These are phyloP conservation scores for Arachnopeziza araneosa DNA, from an alignment of 2,329 filamentous ascomycete species.

Conservation along the genomic window DNA sequence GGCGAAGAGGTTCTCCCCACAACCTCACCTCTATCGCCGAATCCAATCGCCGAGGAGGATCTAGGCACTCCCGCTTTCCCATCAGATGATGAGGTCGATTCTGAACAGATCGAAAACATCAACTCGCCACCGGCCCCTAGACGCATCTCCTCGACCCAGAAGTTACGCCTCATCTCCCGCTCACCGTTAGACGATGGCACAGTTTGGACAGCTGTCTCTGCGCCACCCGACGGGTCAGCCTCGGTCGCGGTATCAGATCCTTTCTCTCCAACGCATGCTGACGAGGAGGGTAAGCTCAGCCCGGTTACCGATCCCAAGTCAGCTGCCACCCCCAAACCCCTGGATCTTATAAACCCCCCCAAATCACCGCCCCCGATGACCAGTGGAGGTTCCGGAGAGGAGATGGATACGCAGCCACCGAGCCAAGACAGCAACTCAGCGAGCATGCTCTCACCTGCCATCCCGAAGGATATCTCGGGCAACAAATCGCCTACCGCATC, in stretches of 20 bases:
- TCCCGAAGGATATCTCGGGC: neutral
- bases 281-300: conserved; percentile 10
- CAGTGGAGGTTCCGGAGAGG: conserved; percentile 15
- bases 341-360: neutral
- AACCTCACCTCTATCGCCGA: conserved; percentile 39
- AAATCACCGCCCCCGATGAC: neutral
- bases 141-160: conserved; percentile 52
- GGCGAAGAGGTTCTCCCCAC: conserved; percentile 57
- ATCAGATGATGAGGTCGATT: conserved; percentile 31
- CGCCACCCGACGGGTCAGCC: conserved; percentile 29
- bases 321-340: neutral
- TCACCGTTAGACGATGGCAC: conserved; percentile 40
- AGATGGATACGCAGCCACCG: conserved; percentile 22
- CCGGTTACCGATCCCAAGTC: neutral
- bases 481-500: conserved; percentile 9
- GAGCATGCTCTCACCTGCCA: conserved; percentile 12
- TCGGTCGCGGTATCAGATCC: conserved; percentile 20
- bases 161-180: conserved; percentile 46
- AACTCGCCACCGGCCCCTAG: conserved; percentile 42
- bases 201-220: conserved; percentile 29
- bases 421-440: conserved; percentile 11
- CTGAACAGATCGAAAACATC: conserved; percentile 28
- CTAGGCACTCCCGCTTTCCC: conserved; percentile 10
- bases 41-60: conserved; percentile 10
- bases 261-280: conserved; percentile 10